phyloP scores from a whole-genome alignment of 495 filamentous ascomycete genomes.

The Copromyces sp. region DNA sequence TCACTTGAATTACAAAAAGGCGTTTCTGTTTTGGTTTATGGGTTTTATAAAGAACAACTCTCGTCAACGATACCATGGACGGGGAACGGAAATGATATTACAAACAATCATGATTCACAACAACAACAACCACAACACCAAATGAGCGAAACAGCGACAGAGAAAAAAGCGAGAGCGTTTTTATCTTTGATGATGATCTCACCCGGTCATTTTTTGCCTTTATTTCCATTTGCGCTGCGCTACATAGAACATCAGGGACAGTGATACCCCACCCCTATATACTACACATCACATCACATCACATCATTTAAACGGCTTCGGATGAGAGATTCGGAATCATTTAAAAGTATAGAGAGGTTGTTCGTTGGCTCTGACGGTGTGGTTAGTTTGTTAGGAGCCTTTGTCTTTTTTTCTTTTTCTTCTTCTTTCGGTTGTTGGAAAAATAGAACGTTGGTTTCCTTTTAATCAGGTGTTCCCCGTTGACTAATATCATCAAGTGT shows the following conservation, averaged over 20 bases:
- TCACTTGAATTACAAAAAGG: not conserved
- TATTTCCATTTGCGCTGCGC: not conserved
- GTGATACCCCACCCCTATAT: not conserved
- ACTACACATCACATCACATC: not conserved
- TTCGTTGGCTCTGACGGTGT: not conserved
- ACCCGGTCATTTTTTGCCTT: not conserved
- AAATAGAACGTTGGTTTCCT: not conserved
- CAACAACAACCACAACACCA: too few relatives aligned
- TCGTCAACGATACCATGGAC: not conserved
- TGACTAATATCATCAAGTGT: too few relatives aligned
- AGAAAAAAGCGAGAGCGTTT: too few relatives aligned
- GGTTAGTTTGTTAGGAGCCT: too few relatives aligned
- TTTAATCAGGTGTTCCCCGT: not conserved
- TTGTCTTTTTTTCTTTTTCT: too few relatives aligned
- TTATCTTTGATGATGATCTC: not conserved
- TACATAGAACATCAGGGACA: not conserved
- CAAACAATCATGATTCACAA: too few relatives aligned
- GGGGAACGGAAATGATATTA: not conserved
- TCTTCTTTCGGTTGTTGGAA: not conserved
- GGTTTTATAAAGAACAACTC: not conserved
- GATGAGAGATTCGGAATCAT: not conserved
- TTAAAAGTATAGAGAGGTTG: not conserved
- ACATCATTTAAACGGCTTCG: not conserved
- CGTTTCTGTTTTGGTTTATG: not conserved
- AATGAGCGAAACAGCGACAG: too few relatives aligned